These are phyloP conservation scores for Auricularia sp. DNA, from an alignment of 768 basidiomycete species.

Conservation along the genomic window DNA sequence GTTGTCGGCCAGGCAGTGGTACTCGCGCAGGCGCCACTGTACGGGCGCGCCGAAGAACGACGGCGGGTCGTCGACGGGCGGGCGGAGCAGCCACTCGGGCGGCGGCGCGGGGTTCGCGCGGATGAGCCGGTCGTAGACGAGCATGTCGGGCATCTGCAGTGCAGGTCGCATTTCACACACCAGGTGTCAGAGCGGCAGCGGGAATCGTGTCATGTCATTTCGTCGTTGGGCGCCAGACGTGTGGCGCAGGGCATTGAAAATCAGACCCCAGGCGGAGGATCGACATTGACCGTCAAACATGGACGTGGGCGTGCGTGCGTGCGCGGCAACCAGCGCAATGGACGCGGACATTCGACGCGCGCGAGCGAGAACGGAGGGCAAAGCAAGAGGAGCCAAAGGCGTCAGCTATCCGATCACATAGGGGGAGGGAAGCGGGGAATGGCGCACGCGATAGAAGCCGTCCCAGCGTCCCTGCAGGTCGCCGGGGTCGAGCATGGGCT, in stretches of 20 bases:
- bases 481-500: not conserved
- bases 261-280: not conserved
- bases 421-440: not conserved
- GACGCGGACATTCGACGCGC: not conserved
- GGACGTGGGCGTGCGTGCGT: not conserved
- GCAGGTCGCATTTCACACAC: not conserved
- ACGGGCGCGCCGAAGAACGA: not conserved
- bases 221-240: too few species aligned
- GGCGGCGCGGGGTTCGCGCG: not conserved
- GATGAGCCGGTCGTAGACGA: not conserved
- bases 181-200: too few species aligned
- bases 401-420: not conserved
- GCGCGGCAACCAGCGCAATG: not conserved
- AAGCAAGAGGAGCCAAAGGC: not conserved
- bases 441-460: not conserved
- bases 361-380: not conserved
- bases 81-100: not conserved
- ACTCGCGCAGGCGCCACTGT: not conserved
- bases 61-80: not conserved
- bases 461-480: not conserved
- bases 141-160: not conserved
- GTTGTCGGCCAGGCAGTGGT: not conserved
- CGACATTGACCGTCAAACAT: not conserved
- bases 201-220: too few species aligned
- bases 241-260: too few species aligned